A percentile compares a stretch with the other conserved stretches of the same genome.
Evolutionary conservation across 1,139 yeast genomes (phyloP).

Genomic region (Suhomyces atakaporum): DNA sequence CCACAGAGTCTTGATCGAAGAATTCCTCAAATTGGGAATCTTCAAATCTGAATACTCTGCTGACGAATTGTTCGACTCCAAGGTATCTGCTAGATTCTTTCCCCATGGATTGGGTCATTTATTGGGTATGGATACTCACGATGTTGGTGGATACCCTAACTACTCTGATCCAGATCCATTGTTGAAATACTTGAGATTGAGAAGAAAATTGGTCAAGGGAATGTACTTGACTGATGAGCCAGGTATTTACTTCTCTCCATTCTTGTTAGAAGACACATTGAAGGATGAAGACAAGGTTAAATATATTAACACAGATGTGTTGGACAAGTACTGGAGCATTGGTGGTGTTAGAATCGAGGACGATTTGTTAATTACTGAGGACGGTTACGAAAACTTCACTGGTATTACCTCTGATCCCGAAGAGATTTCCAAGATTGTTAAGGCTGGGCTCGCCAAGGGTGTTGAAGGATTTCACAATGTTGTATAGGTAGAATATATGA

Average conservation of each 20-base stretch:
- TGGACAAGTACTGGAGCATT: constrained; percentile 78
- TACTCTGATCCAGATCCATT: constrained; percentile 80
- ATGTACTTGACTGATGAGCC: constrained; percentile 97
- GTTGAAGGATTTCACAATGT: constrained; percentile 65
- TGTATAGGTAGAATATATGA: constrained; percentile 28
- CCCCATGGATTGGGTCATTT: constrained; percentile 97
- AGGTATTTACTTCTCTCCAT: constrained; percentile 88
- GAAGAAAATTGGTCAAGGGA: constrained; percentile 68
- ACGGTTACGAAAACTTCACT: constrained; percentile 81
- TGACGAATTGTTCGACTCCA: constrained; percentile 68
- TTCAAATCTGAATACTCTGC: constrained; percentile 61
- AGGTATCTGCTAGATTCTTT: constrained; percentile 75
- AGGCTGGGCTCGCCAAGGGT: constrained; percentile 67
- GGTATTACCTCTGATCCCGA: constrained; percentile 80
- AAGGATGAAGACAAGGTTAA: constrained; percentile 57
- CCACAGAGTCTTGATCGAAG: constrained; percentile 73
- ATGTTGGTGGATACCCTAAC: constrained; percentile 86
- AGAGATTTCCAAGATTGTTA: constrained; percentile 76
- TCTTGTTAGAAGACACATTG: constrained; percentile 66
- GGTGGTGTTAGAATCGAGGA: constrained; percentile 98
- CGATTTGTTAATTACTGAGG: constrained; percentile 74
- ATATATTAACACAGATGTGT: constrained; percentile 63
- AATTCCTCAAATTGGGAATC: constrained; percentile 73
- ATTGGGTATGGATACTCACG: constrained; percentile 94
- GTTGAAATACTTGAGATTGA: constrained; percentile 73